Evolutionary conservation across 768 basidiomycete species (phyloP).

Genomic region (Sarcodon aspratus): DNA sequence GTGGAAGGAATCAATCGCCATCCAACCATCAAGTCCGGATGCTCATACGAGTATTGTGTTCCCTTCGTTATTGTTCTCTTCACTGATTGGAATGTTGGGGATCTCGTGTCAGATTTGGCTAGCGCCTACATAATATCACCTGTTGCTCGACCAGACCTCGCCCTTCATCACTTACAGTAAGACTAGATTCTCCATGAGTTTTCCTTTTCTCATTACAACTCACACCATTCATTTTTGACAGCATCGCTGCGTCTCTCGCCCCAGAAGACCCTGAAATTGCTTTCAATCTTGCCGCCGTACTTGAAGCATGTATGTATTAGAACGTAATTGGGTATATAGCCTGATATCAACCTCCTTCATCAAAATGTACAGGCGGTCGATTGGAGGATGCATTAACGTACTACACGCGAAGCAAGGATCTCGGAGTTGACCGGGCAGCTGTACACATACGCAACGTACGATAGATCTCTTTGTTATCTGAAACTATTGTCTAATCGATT

Average conservation of each 20-base stretch:
- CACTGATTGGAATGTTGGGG: conserved; percentile 6
- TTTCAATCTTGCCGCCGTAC: conserved; percentile 83
- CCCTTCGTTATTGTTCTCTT: conserved; percentile 1
- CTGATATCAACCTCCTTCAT: background rate
- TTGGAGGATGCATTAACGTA: conserved; percentile 73
- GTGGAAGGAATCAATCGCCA: conserved; percentile 76
- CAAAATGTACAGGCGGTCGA: conserved; percentile 42
- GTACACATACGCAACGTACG: conserved; percentile 76
- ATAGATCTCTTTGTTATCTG: conserved; percentile 6
- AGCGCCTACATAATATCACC: conserved; percentile 82
- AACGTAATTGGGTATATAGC: conserved; percentile 1
- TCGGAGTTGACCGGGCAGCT: conserved; percentile 72
- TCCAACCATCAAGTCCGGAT: conserved; percentile 78
- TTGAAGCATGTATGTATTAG: conserved; percentile 64
- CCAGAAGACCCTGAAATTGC: conserved; percentile 88
- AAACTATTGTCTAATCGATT: conserved; percentile 7
- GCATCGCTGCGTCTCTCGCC: conserved; percentile 71
- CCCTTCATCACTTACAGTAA: conserved; percentile 74
- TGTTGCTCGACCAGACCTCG: conserved; percentile 75
- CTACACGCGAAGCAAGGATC: conserved; percentile 70
- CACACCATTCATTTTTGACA: conserved; percentile 21
- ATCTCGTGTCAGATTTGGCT: conserved; percentile 51
- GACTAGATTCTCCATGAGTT: conserved; percentile 15
- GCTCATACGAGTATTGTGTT: conserved; percentile 68
- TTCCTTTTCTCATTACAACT: conserved; percentile 18